Conservation (phyloP, 352 stramenopile genomes). For the Globisporangium irregulare region DNA sequence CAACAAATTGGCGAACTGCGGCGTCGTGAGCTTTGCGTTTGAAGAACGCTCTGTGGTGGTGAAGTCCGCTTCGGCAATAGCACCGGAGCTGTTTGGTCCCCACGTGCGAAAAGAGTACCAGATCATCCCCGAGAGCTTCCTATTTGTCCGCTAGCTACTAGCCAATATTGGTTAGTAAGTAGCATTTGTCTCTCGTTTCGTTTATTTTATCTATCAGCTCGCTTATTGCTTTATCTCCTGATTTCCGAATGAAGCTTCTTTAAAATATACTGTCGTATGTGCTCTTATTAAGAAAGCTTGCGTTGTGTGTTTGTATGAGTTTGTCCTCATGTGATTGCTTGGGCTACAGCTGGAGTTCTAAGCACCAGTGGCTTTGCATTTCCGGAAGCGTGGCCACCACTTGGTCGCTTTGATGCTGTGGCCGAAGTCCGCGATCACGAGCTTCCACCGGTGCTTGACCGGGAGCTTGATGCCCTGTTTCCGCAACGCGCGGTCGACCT, state of each 20-base stretch:
- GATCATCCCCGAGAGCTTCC: constrained; percentile 47
- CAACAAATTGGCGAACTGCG: constrained; percentile 77
- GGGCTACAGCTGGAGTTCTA: background rate
- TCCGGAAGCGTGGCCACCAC: constrained; percentile 12
- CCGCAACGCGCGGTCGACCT: constrained; percentile 8
- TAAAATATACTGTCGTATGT: background rate
- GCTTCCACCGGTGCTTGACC: constrained; percentile 17
- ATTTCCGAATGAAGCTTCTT: background rate
- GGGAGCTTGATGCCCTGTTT: constrained; percentile 16
- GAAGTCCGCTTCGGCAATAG: background rate
- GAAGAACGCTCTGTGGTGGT: constrained; percentile 28
- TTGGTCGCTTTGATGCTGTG: constrained; percentile 9
- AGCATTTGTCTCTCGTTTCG: background rate
- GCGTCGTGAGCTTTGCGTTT: constrained; percentile 67
- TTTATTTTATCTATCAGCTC: constrained; percentile 7
- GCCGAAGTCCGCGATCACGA: constrained; percentile 7
- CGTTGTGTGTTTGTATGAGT: background rate
- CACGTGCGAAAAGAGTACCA: constrained; percentile 22
- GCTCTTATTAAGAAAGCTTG: no score
- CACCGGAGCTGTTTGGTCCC: background rate
- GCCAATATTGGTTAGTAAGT: background rate
- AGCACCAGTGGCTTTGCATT: background rate
- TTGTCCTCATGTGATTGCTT: background rate
- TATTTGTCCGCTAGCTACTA: constrained; percentile 7
- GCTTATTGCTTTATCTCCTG: background rate